Percentiles rank a stretch among this genome's conserved stretches.
phyloP scores from a whole-genome alignment of 192 early-diverging fungal genomes.

The Thamnidium elegans region DNA sequence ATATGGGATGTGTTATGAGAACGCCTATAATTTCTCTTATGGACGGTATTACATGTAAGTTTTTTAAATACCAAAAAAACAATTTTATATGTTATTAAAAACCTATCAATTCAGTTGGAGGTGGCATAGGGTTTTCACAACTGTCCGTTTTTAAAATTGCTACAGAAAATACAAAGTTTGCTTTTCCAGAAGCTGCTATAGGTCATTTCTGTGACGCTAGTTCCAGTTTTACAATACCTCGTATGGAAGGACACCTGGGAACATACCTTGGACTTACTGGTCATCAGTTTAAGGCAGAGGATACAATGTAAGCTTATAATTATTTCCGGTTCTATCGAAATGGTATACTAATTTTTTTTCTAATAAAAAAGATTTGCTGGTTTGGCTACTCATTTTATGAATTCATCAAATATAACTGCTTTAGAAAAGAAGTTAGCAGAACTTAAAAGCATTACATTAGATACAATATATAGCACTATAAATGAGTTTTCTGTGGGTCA shows the following conservation, averaged over 20 bases:
- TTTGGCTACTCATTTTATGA: slow-evolving; percentile 95
- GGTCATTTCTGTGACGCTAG: slow-evolving; percentile 96
- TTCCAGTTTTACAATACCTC: slow-evolving; percentile 87
- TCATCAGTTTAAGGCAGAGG: slow-evolving; percentile 67
- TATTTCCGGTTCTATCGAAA: neutral
- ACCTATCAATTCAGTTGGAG: slow-evolving; percentile 32
- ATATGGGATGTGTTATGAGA: slow-evolving; percentile 28
- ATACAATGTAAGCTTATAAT: slow-evolving; percentile 66
- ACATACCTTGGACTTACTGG: slow-evolving; percentile 91
- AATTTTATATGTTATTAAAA: neutral
- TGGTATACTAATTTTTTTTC: neutral
- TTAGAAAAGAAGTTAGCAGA: slow-evolving; percentile 34
- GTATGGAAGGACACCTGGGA: slow-evolving; percentile 92
- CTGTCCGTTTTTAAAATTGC: slow-evolving; percentile 75
- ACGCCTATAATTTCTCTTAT: slow-evolving; percentile 90
- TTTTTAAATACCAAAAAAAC: neutral
- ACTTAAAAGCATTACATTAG: too few species aligned
- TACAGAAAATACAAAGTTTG: slow-evolving; percentile 90
- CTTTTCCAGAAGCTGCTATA: slow-evolving; percentile 97
- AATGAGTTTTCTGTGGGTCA: too few species aligned
- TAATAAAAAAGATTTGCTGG: slow-evolving; percentile 64
- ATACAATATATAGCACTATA: too few species aligned
- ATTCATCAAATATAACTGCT: slow-evolving; percentile 71
- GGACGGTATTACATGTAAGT: slow-evolving; percentile 75
- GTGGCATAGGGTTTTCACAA: neutral